Base-by-base conservation (phyloP, 139 green algal genomes). In the Tetradesmus lagerheimii region DNA sequence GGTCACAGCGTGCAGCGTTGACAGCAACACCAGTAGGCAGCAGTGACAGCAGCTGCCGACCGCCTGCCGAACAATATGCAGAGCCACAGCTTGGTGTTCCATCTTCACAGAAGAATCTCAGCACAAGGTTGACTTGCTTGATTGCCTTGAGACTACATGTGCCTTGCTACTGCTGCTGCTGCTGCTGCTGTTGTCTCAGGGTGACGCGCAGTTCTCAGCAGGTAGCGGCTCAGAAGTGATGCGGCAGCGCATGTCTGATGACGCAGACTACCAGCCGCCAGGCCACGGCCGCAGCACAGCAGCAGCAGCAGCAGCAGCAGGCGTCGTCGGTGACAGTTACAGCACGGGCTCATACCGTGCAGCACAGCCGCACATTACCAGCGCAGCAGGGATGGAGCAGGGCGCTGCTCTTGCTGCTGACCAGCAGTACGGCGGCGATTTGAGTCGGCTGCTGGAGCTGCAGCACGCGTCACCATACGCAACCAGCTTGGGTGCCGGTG, bases 211-310 rank as follows among this genome's bases (percentile, higher is more conserved):
- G 29, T 71, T 74, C 6, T 86, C 80, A 12, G 66, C 80, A 12
- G 66, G 80, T 27, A 71, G 25, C 57, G 57, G 57, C 20, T 31
- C 57, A 71, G 43, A 71, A 27, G 29, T 34, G 4, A 39, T n/a
- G 80, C 45, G 34, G 35, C 45, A 71, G 15, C 80, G 80, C 27
- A 64, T 35, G 20, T 71, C 80, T 34, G 45, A 86, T 16, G 45
- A 86, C 57, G 80, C 45, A 43, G 80, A 86, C 31, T 86, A 86
- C 80, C 18, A 45, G 12, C 80, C 80, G 66, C 12, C 57, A 11
- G 57, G 57, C 57, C 25, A n/a, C 57, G 8, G 12, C 20, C 23
- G 57, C 80, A 86, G 80, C 80, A 37, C 35, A 45, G 80, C 80
- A 39, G 80, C 47, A 74, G 80, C 80, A 35, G 79, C 38, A 66